Conservation (phyloP, 2,329 filamentous ascomycete genomes). For the Penicillium fuscoglaucum region DNA sequence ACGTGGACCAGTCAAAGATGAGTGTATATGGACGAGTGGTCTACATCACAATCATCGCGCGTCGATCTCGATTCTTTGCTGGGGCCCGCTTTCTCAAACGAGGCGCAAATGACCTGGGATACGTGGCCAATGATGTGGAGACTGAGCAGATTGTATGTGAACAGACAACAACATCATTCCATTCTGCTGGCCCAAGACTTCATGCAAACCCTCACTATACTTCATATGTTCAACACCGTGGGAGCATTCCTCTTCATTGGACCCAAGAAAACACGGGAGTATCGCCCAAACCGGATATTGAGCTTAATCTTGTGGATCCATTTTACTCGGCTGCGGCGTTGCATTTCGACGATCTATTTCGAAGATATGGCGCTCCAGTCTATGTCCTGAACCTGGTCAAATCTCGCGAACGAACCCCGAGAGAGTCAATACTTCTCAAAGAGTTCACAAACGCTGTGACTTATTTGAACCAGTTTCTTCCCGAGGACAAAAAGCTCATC, state of each 20-base stretch:
- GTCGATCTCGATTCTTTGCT: slow-evolving; percentile 88
- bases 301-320: slow-evolving; percentile 91
- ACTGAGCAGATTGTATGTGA: slow-evolving; percentile 98
- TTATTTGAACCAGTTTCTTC: slow-evolving; percentile 93
- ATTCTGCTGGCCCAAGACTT: slow-evolving; percentile 79
- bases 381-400: slow-evolving; percentile 93
- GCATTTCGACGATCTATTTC: slow-evolving; percentile 93
- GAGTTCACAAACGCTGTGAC: slow-evolving; percentile 85
- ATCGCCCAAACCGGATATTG: slow-evolving; percentile 92
- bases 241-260: slow-evolving; percentile 96
- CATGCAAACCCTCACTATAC: slow-evolving; percentile 91
- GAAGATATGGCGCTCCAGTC: slow-evolving; percentile 87
- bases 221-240: slow-evolving; percentile 93
- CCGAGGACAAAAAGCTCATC: slow-evolving; percentile 77
- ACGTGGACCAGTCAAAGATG: slow-evolving; percentile 85
- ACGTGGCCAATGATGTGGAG: slow-evolving; percentile 97
- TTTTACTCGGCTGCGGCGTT: slow-evolving; percentile 91
- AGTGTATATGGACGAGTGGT: slow-evolving; percentile 85
- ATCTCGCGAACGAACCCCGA: slow-evolving; percentile 77
- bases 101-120: slow-evolving; percentile 89
- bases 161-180: slow-evolving; percentile 90
- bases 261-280: slow-evolving; percentile 95
- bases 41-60: slow-evolving; percentile 90
- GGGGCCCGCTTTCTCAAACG: slow-evolving; percentile 92
- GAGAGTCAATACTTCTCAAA: slow-evolving; percentile 85